A percentile compares a stretch with the other conserved stretches of the same genome.
phyloP scores from a whole-genome alignment of 768 basidiomycete genomes.

The Lyophyllum decastes region DNA sequence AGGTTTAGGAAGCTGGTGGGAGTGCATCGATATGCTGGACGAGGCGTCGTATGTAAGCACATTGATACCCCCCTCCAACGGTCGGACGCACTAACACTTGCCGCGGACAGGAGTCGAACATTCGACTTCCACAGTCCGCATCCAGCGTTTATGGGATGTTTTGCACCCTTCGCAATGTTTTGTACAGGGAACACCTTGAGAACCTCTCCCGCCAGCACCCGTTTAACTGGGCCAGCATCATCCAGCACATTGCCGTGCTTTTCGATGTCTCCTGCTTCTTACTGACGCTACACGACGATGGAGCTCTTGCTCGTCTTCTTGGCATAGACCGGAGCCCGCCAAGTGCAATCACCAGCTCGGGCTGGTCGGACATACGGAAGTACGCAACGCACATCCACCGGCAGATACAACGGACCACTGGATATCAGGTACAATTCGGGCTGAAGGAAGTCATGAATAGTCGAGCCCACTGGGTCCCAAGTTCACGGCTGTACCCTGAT shows the following conservation, averaged over 20 bases:
- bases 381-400: background rate
- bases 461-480: background rate
- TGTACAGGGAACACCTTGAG: background rate
- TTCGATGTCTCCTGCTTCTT: background rate
- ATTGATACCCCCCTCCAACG: too few species aligned
- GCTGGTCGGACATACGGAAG: background rate
- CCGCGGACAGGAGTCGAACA: too few species aligned
- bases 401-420: too few species aligned
- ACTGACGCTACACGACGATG: background rate
- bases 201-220: background rate
- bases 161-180: background rate
- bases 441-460: background rate
- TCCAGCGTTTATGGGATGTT: too few species aligned
- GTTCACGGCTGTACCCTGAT: background rate
- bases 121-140: too few species aligned
- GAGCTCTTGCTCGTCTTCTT: background rate
- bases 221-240: background rate
- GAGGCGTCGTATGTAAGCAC: background rate
- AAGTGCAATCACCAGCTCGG: background rate
- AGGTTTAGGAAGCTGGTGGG: background rate
- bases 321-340: background rate
- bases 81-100: too few species aligned
- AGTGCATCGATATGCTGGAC: background rate
- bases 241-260: background rate
- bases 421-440: background rate